These are phyloP conservation scores for Epichloe brachyelytri DNA, from an alignment of 2,329 filamentous ascomycete genomes.

Conservation along the genomic window DNA sequence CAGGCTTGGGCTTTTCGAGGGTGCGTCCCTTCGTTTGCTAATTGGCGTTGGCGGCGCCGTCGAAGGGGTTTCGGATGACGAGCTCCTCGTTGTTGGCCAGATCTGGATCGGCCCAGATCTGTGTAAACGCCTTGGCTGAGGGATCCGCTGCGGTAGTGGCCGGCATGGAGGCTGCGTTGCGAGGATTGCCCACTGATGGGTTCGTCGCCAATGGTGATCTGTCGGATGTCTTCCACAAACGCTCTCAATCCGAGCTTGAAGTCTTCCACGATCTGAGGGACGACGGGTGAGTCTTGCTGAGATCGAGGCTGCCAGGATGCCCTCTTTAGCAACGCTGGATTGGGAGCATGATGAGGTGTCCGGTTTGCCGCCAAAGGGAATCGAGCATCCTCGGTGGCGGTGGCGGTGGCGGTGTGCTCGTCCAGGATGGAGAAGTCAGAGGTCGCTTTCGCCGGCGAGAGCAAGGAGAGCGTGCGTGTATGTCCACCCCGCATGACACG, in stretches of 20 bases:
- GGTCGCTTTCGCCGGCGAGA: conserved; percentile 52
- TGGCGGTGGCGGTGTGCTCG: conserved; percentile 19
- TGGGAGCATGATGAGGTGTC: conserved; percentile 22
- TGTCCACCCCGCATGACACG: conserved; percentile 58
- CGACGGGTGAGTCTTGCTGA: conserved; percentile 28
- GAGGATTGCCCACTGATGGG: conserved; percentile 45
- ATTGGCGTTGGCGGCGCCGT: conserved; percentile 18
- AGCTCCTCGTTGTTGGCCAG: conserved; percentile 29
- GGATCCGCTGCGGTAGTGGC: conserved; percentile 3
- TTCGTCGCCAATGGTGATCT: conserved; percentile 93
- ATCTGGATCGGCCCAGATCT: conserved; percentile 35
- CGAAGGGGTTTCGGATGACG: conserved; percentile 27
- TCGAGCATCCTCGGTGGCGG: conserved; percentile 13
- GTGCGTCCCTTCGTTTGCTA: conserved; percentile 15
- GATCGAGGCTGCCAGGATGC: conserved; percentile 46
- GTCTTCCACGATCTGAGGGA: conserved; percentile 78
- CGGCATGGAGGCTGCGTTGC: conserved; percentile 8
- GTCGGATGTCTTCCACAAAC: conserved; percentile 88
- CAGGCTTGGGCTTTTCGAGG: conserved; percentile 25
- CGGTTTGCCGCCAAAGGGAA: conserved; percentile 17
- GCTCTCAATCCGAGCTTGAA: conserved; percentile 83
- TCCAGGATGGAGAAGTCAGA: conserved; percentile 31
- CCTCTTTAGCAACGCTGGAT: conserved; percentile 36
- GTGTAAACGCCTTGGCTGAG: conserved; percentile 8
- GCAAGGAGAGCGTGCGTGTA: conserved; percentile 57